Percentiles rank a stretch among this genome's conserved stretches.
Conservation (phyloP, 129 eudicot genomes). For the Tagetes patula region DNA sequence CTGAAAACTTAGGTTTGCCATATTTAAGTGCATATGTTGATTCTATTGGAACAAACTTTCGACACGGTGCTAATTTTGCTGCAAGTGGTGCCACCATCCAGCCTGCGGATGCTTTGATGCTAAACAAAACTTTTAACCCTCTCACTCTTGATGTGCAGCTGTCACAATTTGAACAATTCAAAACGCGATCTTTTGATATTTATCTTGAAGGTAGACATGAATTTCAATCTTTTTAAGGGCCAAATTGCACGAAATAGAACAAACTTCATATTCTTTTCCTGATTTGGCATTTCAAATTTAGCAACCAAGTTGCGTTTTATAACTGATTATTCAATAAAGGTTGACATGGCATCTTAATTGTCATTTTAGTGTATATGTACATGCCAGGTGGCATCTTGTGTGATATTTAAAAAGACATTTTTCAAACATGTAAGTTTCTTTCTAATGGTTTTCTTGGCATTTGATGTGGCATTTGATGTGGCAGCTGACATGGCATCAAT, state of each 20-base stretch:
- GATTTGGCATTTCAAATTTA: neutral
- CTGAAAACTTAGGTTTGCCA: slow-evolving; percentile 50
- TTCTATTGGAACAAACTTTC: slow-evolving; percentile 45
- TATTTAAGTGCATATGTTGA: slow-evolving; percentile 60
- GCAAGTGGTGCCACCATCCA: slow-evolving; percentile 58
- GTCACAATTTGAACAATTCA: slow-evolving; percentile 51
- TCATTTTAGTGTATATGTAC: neutral
- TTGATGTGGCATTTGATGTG: neutral
- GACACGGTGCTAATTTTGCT: slow-evolving; percentile 64
- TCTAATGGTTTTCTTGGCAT: neutral
- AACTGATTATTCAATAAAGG: neutral
- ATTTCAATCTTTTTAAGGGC: neutral
- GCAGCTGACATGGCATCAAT: neutral
- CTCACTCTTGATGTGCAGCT: slow-evolving; percentile 54
- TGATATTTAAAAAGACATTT: neutral
- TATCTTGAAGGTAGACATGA: slow-evolving; percentile 38
- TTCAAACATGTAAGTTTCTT: neutral
- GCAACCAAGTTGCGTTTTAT: neutral
- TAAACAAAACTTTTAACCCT: slow-evolving; percentile 43
- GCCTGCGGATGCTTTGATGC: slow-evolving; percentile 44
- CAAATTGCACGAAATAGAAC: neutral
- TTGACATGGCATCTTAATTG: neutral
- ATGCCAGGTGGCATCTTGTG: neutral
- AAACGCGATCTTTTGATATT: slow-evolving; percentile 36
- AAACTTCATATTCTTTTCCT: neutral